phyloP scores from a whole-genome alignment of 768 basidiomycete species.

The Pholiota microspora region DNA sequence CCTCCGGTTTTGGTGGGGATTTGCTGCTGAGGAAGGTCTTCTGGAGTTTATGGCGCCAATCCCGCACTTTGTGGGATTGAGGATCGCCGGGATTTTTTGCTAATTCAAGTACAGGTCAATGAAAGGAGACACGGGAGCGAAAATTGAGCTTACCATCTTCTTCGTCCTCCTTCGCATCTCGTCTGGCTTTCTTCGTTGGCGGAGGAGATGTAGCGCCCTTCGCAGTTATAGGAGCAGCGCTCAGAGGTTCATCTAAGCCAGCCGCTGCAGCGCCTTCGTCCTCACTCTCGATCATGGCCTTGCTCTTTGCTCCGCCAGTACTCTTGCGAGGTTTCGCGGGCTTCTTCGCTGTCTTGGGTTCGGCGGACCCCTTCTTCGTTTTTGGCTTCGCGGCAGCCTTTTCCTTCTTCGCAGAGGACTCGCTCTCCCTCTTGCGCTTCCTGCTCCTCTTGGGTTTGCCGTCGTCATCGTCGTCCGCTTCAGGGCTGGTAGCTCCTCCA shows the following conservation, averaged over 20 bases:
- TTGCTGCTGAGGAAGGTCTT: constrained; percentile 78
- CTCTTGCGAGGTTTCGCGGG: constrained; percentile 23
- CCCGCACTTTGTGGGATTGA: constrained; percentile 65
- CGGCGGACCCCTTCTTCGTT: constrained; percentile 31
- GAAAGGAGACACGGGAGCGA: not conserved
- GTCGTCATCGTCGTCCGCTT: constrained; percentile 7
- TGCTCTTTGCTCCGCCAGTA: constrained; percentile 40
- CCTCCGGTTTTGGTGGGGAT: constrained; percentile 61
- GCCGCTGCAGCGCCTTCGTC: constrained; percentile 56
- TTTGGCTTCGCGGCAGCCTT: constrained; percentile 37
- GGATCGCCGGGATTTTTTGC: constrained; percentile 67
- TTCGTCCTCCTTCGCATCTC: constrained; percentile 57
- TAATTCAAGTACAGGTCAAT: constrained; percentile 13
- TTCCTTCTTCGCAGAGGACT: constrained; percentile 34
- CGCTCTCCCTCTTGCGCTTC: constrained; percentile 21
- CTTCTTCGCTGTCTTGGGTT: constrained; percentile 21
- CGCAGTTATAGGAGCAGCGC: constrained; percentile 45
- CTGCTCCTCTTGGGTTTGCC: constrained; percentile 34
- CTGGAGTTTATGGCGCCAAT: constrained; percentile 92
- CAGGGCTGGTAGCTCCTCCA: not conserved
- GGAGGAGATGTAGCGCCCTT: constrained; percentile 24
- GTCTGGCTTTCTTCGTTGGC: constrained; percentile 55
- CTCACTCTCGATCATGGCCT: constrained; percentile 61
- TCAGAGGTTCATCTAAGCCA: constrained; percentile 35
- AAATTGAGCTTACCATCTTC: constrained; percentile 52